Evolutionary conservation across 352 stramenopile species (phyloP), one percentile per base, ranked within the genome.

Genomic region (Phytophthora macrochlamydospora): DNA sequence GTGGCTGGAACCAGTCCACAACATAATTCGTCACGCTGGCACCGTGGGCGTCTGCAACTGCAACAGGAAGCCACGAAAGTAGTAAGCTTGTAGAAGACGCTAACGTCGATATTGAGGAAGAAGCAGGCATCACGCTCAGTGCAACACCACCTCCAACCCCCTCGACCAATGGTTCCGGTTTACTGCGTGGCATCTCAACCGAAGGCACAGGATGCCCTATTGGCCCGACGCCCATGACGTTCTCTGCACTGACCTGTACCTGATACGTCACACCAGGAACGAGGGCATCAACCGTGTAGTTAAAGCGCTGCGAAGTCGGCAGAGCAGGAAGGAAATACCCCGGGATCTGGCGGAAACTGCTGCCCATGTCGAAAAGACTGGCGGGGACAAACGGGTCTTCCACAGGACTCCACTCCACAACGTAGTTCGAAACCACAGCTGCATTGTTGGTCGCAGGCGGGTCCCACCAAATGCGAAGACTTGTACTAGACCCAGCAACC

Each of bases 381-480:
- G 18, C 18, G 24, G 1, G 1, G 24, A 5, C 31, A n/a, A 51
- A 12, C 14, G 54, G 48, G 24, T 63, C 44, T 50, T 93, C 80
- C 31, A 78, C 60, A 2, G 65, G 31, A 28, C 67, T 42, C 93
- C 94, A 98, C 64, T 98, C 77, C 11, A 99, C 76, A 0, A 86
- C 75, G 62, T 98, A 99, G 42, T 88, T 61, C 12, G 87, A 90
- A 24, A 99, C 62, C 9, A 75, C 65, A 13, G 90, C 83, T 1
- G 92, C 93, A 45, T 97, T 96, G 69, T 92, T 75, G 0, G 77
- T 88, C 13, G 81, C 42, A n/a, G 96, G 95, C 7, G 76, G 62
- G 42, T 88, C 81, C 94, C 95, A 99, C 51, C 86, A 92, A 5
- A 98, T 71, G 0, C 84, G 83, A 35, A 99, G 66, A 70, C 76